phyloP scores from a whole-genome alignment of 2,329 filamentous ascomycete genomes.

The Tricladium varicosporioides region DNA sequence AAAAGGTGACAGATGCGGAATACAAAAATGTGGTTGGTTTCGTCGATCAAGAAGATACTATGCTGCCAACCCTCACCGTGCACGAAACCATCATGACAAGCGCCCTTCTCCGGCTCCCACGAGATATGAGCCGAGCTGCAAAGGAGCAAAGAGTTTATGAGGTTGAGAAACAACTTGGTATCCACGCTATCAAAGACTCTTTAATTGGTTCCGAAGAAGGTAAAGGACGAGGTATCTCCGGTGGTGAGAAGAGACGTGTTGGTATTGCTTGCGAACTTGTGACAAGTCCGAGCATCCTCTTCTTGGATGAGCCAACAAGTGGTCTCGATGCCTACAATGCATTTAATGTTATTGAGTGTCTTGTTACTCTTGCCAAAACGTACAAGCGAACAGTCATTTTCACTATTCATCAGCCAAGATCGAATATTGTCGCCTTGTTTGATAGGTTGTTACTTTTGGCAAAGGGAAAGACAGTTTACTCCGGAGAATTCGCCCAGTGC shows the following conservation, averaged over 20 bases:
- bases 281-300: conserved; percentile 94
- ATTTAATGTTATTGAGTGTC: conserved; percentile 95
- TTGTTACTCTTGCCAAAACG: conserved; percentile 90
- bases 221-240: conserved; percentile 90
- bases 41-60: conserved; percentile 96
- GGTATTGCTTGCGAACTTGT: conserved; percentile 97
- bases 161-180: conserved; percentile 93
- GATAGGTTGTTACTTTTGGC: conserved; percentile 91
- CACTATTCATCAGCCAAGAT: conserved; percentile 96
- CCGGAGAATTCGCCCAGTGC: conserved; percentile 83
- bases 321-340: conserved; percentile 96
- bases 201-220: conserved; percentile 95
- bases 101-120: conserved; percentile 85
- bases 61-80: conserved; percentile 92
- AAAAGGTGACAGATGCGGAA: conserved; percentile 79
- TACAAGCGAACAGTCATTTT: conserved; percentile 98
- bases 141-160: conserved; percentile 91
- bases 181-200: conserved; percentile 90
- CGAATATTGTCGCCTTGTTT: conserved; percentile 96
- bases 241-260: conserved; percentile 92
- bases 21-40: conserved; percentile 94
- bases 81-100: conserved; percentile 97
- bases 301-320: conserved; percentile 95
- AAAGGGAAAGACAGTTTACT: conserved; percentile 87
- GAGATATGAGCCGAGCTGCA: conserved; percentile 80